Evolutionary conservation across 2,329 filamentous ascomycete species (phyloP).

Genomic region (Talaromyces albobiverticillius): DNA sequence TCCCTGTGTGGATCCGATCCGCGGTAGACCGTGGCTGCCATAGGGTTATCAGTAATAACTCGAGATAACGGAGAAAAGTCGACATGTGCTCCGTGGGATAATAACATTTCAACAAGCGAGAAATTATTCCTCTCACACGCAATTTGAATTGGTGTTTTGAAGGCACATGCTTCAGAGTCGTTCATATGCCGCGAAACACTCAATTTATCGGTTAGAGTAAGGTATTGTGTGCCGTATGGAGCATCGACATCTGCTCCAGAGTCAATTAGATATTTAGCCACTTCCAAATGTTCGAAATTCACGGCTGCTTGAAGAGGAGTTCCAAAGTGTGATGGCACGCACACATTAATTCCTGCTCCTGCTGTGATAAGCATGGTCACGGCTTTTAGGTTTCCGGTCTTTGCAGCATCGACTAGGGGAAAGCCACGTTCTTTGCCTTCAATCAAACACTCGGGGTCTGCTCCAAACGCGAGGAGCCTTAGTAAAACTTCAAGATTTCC

Average conservation of each 20-base stretch:
- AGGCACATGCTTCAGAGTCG: neutral
- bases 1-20: no score
- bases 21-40: no score
- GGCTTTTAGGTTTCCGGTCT: neutral
- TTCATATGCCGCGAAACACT: no score
- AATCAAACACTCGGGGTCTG: neutral
- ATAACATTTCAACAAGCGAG: neutral
- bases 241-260: neutral
- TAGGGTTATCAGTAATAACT: neutral
- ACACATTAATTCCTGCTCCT: neutral
- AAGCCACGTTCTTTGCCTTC: neutral
- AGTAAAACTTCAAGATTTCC: neutral
- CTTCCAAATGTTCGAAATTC: neutral
- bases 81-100: neutral
- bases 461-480: neutral
- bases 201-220: no score
- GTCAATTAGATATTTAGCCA: neutral
- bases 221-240: neutral
- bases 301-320: constrained; percentile 7
- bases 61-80: neutral
- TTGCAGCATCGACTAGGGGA: constrained; percentile 2
- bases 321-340: neutral
- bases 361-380: neutral
- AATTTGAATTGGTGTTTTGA: constrained; percentile 1
- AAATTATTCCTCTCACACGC: neutral